Evolutionary conservation across 805 yeast species (phyloP).

Genomic region (Yamadazyma endophytica): DNA sequence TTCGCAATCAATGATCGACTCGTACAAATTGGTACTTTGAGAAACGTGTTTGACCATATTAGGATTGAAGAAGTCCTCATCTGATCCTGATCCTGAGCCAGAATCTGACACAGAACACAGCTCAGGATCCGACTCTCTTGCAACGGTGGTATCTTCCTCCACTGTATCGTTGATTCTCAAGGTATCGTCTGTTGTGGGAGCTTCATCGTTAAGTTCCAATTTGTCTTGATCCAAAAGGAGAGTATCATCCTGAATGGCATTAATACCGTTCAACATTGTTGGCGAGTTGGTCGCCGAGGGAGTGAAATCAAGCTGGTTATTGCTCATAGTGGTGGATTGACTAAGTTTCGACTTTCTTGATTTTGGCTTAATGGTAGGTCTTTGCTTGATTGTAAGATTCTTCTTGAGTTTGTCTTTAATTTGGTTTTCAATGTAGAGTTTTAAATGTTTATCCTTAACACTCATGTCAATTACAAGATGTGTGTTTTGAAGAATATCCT

Average conservation of each 20-base stretch:
- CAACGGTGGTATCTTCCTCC: conserved; percentile 20
- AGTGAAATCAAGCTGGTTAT: conserved; percentile 17
- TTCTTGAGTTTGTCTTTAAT: conserved; percentile 28
- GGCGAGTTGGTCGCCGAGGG: conserved; percentile 38
- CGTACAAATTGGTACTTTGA: conserved; percentile 30
- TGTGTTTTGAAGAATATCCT: conserved; percentile 69
- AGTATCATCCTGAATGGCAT: conserved; percentile 25
- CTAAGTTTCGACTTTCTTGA: conserved; percentile 23
- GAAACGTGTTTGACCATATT: conserved; percentile 18
- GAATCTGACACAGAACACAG: conserved; percentile 14
- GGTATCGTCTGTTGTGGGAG: conserved; percentile 19
- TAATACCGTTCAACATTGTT: conserved; percentile 31
- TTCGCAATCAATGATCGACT: conserved; percentile 31
- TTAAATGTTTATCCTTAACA: conserved; percentile 37
- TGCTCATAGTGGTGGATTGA: conserved; percentile 2
- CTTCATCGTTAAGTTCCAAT: conserved; percentile 24
- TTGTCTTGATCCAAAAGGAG: conserved; percentile 32
- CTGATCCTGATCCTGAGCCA: conserved; percentile 10
- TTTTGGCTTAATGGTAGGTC: conserved; percentile 32
- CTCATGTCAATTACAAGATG: conserved; percentile 68
- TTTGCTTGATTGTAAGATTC: conserved; percentile 22
- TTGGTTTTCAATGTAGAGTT: conserved; percentile 31
- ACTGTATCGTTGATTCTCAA: conserved; percentile 23
- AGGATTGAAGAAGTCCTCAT: conserved; percentile 4
- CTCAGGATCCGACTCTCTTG: conserved; percentile 15